Evolutionary conservation across 352 stramenopile genomes (phyloP).

Genomic region (Phytophthora vignae): DNA sequence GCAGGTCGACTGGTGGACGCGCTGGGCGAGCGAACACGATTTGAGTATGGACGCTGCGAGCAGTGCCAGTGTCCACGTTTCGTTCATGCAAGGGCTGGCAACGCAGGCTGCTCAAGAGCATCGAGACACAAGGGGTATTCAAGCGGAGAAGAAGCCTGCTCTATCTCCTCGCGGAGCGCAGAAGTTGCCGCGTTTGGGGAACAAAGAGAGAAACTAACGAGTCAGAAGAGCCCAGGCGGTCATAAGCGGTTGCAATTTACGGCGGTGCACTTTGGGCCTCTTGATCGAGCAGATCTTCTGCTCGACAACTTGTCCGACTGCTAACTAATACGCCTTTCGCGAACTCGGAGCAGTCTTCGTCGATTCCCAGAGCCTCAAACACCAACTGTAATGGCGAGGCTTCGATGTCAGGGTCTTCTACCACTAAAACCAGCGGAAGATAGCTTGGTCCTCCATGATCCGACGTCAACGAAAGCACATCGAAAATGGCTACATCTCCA

Average conservation of each 20-base stretch:
- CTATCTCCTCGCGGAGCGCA: not conserved
- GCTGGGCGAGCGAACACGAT: constrained; percentile 24
- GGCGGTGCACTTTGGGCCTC: not conserved
- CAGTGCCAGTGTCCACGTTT: constrained; percentile 19
- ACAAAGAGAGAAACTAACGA: not conserved
- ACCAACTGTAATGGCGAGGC: constrained; percentile 14
- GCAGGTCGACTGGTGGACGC: constrained; percentile 33
- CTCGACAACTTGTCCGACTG: not conserved
- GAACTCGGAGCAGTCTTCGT: constrained; percentile 16
- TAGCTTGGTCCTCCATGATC: not conserved
- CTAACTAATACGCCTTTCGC: constrained; percentile 3
- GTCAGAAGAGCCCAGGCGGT: not conserved
- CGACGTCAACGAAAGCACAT: constrained; percentile 13
- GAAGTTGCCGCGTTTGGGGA: not conserved
- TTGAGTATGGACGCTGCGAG: constrained; percentile 11
- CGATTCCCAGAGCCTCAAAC: constrained; percentile 26
- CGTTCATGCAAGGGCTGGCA: constrained; percentile 26
- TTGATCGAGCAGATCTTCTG: not conserved
- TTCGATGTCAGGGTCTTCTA: constrained; percentile 6
- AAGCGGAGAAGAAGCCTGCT: not conserved
- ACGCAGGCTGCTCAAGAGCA: constrained; percentile 23
- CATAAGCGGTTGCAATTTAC: constrained; percentile 6
- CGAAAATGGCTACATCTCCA: constrained; percentile 21
- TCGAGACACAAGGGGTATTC: not conserved
- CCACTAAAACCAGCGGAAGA: constrained; percentile 23